A percentile compares a stretch with the other conserved stretches of the same genome.
phyloP scores from a whole-genome alignment of 345 rosid species.

The Angophora floribunda region DNA sequence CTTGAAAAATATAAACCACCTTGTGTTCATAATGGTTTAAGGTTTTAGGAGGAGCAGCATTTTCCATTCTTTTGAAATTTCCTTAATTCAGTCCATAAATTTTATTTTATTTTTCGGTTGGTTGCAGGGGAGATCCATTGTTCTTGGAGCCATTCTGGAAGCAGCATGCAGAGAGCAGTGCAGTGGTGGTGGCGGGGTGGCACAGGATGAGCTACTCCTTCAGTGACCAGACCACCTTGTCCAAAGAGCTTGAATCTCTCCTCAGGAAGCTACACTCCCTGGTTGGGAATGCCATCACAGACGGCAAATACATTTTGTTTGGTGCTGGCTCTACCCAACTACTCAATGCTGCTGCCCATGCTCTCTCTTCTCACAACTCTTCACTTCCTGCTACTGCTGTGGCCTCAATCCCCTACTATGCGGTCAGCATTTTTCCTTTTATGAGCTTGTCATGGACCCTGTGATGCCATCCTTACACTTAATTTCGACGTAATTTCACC shows the following conservation, averaged over 20 bases:
- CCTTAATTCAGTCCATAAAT: not conserved
- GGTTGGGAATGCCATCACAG: conserved; percentile 49
- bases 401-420: conserved; percentile 47
- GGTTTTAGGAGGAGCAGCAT: not conserved
- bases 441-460: not conserved
- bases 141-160: conserved; percentile 52
- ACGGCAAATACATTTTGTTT: conserved; percentile 31
- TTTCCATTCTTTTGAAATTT: too few relatives aligned
- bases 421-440: conserved; percentile 9
- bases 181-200: conserved; percentile 43
- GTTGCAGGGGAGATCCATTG: conserved; percentile 45
- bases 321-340: conserved; percentile 67
- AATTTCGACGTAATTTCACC: not conserved
- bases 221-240: conserved; percentile 4
- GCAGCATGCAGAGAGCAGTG: conserved; percentile 33
- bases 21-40: not conserved
- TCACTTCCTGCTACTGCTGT: conserved; percentile 35
- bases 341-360: conserved; percentile 52
- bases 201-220: conserved; percentile 43
- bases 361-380: conserved; percentile 30
- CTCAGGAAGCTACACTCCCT: conserved; percentile 35
- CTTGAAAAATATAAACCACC: not conserved
- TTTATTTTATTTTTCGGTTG: not conserved
- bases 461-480: not conserved
- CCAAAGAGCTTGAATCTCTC: conserved; percentile 25